These are phyloP conservation scores for Aristolochia contorta DNA, from an alignment of 164 flowering plant species.

Conservation along the genomic window DNA sequence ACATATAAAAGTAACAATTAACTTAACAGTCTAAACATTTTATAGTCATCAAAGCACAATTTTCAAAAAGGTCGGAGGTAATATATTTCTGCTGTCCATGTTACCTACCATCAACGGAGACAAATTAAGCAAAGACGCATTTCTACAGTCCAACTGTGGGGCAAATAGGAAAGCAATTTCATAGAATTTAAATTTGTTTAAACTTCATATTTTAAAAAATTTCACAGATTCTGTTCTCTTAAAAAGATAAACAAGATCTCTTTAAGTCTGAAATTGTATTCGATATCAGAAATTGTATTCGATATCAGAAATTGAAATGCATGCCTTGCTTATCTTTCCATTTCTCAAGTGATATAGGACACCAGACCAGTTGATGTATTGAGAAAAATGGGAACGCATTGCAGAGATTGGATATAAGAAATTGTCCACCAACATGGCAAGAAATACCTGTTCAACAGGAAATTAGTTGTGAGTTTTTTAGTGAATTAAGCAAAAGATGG, in stretches of 20 bases:
- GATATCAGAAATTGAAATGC: background rate
- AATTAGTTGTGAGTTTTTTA: background rate
- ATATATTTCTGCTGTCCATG: too few relatives aligned
- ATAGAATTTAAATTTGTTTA: too few relatives aligned
- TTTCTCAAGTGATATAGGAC: conserved; percentile 75
- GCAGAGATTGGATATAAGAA: conserved; percentile 85
- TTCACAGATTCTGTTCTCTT: too few relatives aligned
- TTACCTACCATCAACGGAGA: too few relatives aligned
- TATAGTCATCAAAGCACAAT: background rate
- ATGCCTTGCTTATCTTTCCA: conserved; percentile 84
- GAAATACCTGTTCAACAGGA: conserved; percentile 54
- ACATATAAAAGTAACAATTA: background rate
- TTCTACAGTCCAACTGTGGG: too few relatives aligned
- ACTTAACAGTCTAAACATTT: background rate
- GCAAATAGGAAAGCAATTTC: too few relatives aligned
- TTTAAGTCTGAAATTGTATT: background rate
- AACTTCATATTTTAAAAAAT: too few relatives aligned
- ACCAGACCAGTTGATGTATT: conserved; percentile 94
- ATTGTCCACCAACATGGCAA: conserved; percentile 89
- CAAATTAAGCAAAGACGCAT: too few relatives aligned
- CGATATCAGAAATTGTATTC: background rate
- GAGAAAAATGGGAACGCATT: conserved; percentile 76
- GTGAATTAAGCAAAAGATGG: background rate
- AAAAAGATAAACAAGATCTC: too few relatives aligned
- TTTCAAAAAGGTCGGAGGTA: background rate